Evolutionary conservation across 2,329 filamentous ascomycete species (phyloP), one percentile per base, ranked within the genome.

Genomic region (Pseudogymnoascus destructans): DNA sequence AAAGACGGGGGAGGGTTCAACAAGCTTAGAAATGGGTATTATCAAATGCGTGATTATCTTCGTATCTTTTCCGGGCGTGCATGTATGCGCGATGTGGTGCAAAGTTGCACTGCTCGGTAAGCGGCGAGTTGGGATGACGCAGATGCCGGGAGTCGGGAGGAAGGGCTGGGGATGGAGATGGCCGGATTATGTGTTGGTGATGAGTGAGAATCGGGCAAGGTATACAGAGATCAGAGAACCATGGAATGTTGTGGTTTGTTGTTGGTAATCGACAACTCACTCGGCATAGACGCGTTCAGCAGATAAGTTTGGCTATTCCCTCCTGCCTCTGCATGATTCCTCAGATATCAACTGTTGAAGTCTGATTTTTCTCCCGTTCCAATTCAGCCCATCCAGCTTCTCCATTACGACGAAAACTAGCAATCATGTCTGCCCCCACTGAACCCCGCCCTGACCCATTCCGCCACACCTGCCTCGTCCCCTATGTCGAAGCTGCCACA

Each of bases 261-360:
- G 7, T 52, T 52, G 10, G 42, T 52, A 27, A 52, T 52, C 23
- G 42, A 52, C 40, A 25, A 1, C n/a, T 30, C 23, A 52, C 42
- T 27, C 23, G 42, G 23, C 25, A 27, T 52, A 11, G 23, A 27
- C 42, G 42, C 27, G n/a, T 27, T 52, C 23, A 52, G 42, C 23
- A 52, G 42, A 52, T 52, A 52, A 52, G 30, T 52, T 52, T 52
- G 42, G 42, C 42, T 30, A 4, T 52, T 52, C 42, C 42, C 42
- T 52, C 42, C 17, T 9, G 17, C 9, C 42, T 52, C 30, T 52
- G 42, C 42, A 6, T 27, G 15, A 30, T 52, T 52, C n/a, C 23
- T 52, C 42, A 30, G 42, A 52, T 9, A 52, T 25, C 23, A 30
- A 17, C 9, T 52, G 1, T n/a, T 13, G n/a, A n/a, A 52, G 19